A percentile compares a stretch with the other conserved stretches of the same genome.
phyloP scores from a whole-genome alignment of 352 stramenopile genomes.

The Pythium diclinum region DNA sequence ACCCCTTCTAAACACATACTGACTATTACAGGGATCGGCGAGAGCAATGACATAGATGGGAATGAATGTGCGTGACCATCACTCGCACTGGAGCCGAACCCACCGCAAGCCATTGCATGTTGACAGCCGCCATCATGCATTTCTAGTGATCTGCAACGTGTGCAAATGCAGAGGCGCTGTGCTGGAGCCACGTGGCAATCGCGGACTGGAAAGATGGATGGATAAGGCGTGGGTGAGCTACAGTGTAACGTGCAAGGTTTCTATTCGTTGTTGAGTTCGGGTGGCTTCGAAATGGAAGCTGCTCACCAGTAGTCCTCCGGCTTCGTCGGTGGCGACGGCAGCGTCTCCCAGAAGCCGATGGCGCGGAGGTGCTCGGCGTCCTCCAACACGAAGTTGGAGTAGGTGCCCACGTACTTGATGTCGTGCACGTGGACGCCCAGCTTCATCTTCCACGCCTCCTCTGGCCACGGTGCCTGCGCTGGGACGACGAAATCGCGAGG shows the following conservation, averaged over 20 bases:
- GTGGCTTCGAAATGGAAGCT: background rate
- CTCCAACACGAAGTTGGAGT: slow-evolving; percentile 17
- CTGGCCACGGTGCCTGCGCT: slow-evolving; percentile 15
- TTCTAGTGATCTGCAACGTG: background rate
- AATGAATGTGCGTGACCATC: background rate
- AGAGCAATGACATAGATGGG: background rate
- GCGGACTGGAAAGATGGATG: background rate
- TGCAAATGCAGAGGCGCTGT: background rate
- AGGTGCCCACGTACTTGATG: slow-evolving; percentile 23
- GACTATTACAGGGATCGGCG: background rate
- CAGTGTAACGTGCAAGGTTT: background rate
- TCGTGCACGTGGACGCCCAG: slow-evolving; percentile 19
- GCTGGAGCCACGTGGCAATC: slow-evolving; percentile 5
- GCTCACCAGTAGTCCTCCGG: slow-evolving; percentile 11
- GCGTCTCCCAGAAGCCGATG: slow-evolving; percentile 21
- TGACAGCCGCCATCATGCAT: background rate
- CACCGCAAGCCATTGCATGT: background rate
- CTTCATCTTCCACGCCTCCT: slow-evolving; percentile 19
- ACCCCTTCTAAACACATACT: slow-evolving; percentile 2
- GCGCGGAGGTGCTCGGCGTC: slow-evolving; percentile 9
- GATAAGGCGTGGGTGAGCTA: background rate
- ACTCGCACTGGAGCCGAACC: background rate
- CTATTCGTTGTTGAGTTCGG: background rate
- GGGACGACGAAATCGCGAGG: slow-evolving; percentile 26
- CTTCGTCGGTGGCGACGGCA: slow-evolving; percentile 5